phyloP scores from a whole-genome alignment of 768 basidiomycete genomes.

The Coprinopsis sp. region DNA sequence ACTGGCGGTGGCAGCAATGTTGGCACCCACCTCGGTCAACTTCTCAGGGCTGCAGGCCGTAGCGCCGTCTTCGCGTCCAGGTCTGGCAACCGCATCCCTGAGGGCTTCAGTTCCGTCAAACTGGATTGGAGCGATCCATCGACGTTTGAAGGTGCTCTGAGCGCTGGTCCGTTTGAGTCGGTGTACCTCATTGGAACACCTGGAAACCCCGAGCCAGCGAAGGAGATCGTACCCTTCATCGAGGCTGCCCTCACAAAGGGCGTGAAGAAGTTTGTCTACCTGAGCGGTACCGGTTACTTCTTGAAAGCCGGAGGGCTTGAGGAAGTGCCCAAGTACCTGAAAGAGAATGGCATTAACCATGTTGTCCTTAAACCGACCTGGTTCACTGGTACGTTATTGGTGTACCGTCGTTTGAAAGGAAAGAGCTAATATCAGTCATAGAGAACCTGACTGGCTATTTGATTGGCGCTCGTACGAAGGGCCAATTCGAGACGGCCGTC shows the following conservation, averaged over 20 bases:
- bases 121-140: slow-evolving; percentile 34
- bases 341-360: background rate
- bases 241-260: slow-evolving; percentile 22
- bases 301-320: background rate
- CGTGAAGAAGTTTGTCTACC: slow-evolving; percentile 23
- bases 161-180: slow-evolving; percentile 16
- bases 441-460: background rate
- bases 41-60: slow-evolving; percentile 14
- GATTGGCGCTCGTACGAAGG: background rate
- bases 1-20: slow-evolving; percentile 25
- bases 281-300: slow-evolving; percentile 14
- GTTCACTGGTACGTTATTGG: background rate
- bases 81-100: slow-evolving; percentile 13
- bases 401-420: background rate
- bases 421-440: background rate
- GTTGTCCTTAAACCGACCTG: background rate
- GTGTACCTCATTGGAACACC: slow-evolving; percentile 27
- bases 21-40: slow-evolving; percentile 15
- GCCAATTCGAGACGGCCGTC: background rate
- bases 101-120: slow-evolving; percentile 17
- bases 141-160: slow-evolving; percentile 11
- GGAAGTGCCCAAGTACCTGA: background rate
- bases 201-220: slow-evolving; percentile 9
- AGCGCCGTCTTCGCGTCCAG: slow-evolving; percentile 18
- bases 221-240: slow-evolving; percentile 22